Evolutionary conservation across 257 asterid species (phyloP), one percentile per base, ranked within the genome.

Genomic region (Parsonsia alboflavescens): DNA sequence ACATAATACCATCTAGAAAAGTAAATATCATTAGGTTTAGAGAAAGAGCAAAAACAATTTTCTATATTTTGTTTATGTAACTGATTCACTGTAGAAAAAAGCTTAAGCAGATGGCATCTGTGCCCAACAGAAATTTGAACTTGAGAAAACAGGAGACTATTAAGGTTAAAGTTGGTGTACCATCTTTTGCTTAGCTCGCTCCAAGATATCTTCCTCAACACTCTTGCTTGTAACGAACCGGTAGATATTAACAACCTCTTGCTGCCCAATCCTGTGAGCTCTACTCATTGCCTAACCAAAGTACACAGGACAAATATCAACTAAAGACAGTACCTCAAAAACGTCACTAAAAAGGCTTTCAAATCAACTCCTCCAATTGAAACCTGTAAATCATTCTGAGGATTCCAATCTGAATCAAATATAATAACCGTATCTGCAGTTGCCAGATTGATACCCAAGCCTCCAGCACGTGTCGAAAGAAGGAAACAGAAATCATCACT

Each of bases 371-470:
- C 44, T 65, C 78, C 41, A 44, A 63, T 62, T 68, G 78, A 71
- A 80, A 95, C 99, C 99, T 95, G 99, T 76, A 95, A 86, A 74
- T 95, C 99, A 84, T 95, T 95, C 85, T 95, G 99, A 54, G 99
- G 99, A 78, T 95, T 95, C 99, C 99, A 95, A 81, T 95, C 99
- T 52, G 99, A 95, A 88, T 95, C 99, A 84, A 95, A 95, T 82
- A 95, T 95, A 81, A 95, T 95, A 65, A 95, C 99, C 8, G 99
- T 95, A 85, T 95, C 99, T 39, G 99, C 99, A 70, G 99, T 95
- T 46, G 99, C 99, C 69, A 95, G 98, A 86, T 95, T 95, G 73
- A 95, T 95, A 78, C 99, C 99, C 90, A 95, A 84, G 68, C 99
- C 99, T 80, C 99, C 99, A 12, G 99, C 99, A 75, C 99, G 97